phyloP scores from a whole-genome alignment of 78 protist species.

The Bigelowiella natans region DNA sequence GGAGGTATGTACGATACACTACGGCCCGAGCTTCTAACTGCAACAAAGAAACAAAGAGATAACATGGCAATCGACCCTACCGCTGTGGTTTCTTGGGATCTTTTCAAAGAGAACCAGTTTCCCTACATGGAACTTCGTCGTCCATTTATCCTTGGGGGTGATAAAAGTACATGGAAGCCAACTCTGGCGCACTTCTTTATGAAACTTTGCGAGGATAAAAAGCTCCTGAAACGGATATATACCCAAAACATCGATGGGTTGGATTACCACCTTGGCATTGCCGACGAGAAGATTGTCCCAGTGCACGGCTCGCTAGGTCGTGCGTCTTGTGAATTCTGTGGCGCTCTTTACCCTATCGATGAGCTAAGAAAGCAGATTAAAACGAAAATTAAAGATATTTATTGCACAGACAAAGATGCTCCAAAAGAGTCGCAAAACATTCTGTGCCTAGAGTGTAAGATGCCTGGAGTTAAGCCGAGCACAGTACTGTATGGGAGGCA shows the following conservation, averaged over 20 bases:
- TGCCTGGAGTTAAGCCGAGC: no score
- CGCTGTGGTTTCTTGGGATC: not conserved
- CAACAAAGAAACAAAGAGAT: no score
- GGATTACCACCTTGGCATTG: not conserved
- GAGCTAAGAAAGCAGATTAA: not conserved
- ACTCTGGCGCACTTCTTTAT: not conserved
- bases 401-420: no score
- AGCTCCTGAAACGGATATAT: not conserved
- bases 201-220: not conserved
- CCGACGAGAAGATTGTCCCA: not conserved
- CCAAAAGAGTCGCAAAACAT: no score
- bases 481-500: no score
- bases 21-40: not conserved
- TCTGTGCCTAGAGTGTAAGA: no score
- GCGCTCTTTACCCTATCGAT: not conserved
- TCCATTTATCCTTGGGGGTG: not conserved
- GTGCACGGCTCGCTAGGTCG: not conserved
- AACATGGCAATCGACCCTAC: not conserved
- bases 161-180: not conserved
- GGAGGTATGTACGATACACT: not conserved
- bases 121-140: not conserved
- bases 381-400: no score
- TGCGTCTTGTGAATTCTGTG: not conserved
- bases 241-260: not conserved
- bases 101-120: not conserved